These are phyloP conservation scores for Quercus dentata DNA, from an alignment of 306 rosid species.

Conservation along the genomic window DNA sequence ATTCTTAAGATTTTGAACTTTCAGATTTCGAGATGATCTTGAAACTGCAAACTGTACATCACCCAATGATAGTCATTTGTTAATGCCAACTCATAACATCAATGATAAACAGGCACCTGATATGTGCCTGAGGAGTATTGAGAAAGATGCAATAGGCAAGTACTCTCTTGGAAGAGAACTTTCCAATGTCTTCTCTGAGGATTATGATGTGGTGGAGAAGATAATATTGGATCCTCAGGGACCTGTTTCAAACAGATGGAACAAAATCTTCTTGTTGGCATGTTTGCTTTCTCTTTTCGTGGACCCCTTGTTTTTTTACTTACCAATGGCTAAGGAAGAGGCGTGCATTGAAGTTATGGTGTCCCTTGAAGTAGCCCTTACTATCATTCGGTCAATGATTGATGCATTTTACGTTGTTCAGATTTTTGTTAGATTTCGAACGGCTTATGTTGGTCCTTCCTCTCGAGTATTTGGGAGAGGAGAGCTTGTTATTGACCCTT, in stretches of 20 bases:
- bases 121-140: background rate
- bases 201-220: constrained; percentile 44
- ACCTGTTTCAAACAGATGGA: constrained; percentile 36
- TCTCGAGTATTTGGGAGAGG: constrained; percentile 70
- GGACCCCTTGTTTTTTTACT: constrained; percentile 57
- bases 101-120: constrained; percentile 4
- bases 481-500: constrained; percentile 53
- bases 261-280: constrained; percentile 50
- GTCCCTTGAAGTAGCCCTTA: constrained; percentile 40
- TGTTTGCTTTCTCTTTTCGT: constrained; percentile 57
- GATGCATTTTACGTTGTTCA: constrained; percentile 56
- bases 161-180: constrained; percentile 27
- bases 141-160: constrained; percentile 20
- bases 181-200: constrained; percentile 63
- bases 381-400: constrained; percentile 42
- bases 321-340: constrained; percentile 45
- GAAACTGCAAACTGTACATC: constrained; percentile 29
- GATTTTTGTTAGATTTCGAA: constrained; percentile 48
- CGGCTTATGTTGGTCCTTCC: constrained; percentile 58
- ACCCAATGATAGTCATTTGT: constrained; percentile 7
- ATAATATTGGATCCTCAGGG: constrained; percentile 58
- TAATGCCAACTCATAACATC: constrained; percentile 13
- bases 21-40: constrained; percentile 46
- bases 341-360: constrained; percentile 37
- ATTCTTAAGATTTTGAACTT: constrained; percentile 6